A percentile compares a stretch with the other conserved stretches of the same genome.
These are phyloP conservation scores for Bruguiera gymnorhiza DNA, from an alignment of 345 rosid genomes.

Conservation along the genomic window DNA sequence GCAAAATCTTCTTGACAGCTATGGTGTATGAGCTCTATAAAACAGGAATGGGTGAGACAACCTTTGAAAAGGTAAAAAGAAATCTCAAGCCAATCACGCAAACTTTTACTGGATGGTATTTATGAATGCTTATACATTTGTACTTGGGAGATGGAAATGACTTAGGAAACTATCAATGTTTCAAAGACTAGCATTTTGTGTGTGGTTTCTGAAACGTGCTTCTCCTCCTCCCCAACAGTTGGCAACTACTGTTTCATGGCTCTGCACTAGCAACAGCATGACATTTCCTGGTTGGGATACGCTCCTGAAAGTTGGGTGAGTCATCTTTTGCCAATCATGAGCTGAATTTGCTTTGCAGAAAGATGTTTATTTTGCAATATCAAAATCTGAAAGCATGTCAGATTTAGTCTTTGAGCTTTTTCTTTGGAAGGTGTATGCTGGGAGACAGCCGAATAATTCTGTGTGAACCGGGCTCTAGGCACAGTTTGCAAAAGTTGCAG, in stretches of 20 bases:
- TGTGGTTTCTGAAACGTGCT: slow-evolving; percentile 9
- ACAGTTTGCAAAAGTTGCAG: slow-evolving; percentile 87
- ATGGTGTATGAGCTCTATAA: slow-evolving; percentile 93
- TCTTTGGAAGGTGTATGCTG: slow-evolving; percentile 62
- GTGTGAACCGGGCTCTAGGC: slow-evolving; percentile 80
- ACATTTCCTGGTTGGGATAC: slow-evolving; percentile 92
- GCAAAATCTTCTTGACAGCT: slow-evolving; percentile 86
- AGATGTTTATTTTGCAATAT: background rate
- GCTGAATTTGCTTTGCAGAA: background rate
- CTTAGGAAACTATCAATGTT: background rate
- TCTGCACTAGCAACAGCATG: slow-evolving; percentile 78
- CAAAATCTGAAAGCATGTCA: too few relatives aligned
- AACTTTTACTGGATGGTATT: slow-evolving; percentile 6
- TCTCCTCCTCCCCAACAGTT: slow-evolving; percentile 36
- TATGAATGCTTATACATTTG: background rate
- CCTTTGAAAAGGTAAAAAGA: slow-evolving; percentile 66
- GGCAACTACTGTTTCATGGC: slow-evolving; percentile 56
- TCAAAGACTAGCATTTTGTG: background rate
- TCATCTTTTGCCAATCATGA: slow-evolving; percentile 1
- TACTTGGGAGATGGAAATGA: too few relatives aligned
- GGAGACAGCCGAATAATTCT: slow-evolving; percentile 87
- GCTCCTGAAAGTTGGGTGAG: slow-evolving; percentile 73
- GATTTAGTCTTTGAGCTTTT: background rate
- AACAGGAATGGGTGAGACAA: slow-evolving; percentile 90
- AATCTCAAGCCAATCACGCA: slow-evolving; percentile 1